These are phyloP conservation scores for Oemleria cerasiformis DNA, from an alignment of 306 rosid species.

Conservation along the genomic window DNA sequence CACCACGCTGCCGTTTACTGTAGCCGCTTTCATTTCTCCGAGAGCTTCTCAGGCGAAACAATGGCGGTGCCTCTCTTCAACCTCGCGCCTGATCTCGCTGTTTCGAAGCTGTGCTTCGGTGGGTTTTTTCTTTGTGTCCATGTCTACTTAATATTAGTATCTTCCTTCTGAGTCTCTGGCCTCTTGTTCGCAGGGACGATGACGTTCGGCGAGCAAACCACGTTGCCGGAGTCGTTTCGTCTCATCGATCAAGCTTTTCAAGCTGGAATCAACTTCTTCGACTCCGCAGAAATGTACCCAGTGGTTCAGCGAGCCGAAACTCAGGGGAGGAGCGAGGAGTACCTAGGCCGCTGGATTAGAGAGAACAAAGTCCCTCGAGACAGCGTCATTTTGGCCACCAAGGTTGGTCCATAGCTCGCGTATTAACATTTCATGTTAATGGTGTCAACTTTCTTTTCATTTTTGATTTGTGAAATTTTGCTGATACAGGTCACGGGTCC, in stretches of 20 bases:
- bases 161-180: neutral
- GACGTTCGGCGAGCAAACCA: slow-evolving; percentile 92
- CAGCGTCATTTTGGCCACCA: slow-evolving; percentile 63
- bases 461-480: slow-evolving; percentile 1
- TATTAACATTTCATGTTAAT: neutral
- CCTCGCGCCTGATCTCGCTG: slow-evolving; percentile 60
- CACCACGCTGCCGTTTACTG: neutral
- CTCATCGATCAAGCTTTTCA: slow-evolving; percentile 67
- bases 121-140: neutral
- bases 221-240: slow-evolving; percentile 49
- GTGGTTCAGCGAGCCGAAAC: slow-evolving; percentile 81
- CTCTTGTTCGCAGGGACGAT: slow-evolving; percentile 58
- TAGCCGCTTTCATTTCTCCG: neutral
- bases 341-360: slow-evolving; percentile 75
- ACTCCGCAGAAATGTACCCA: slow-evolving; percentile 95
- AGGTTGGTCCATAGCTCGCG: slow-evolving; percentile 40
- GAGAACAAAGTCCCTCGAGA: slow-evolving; percentile 55
- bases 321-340: slow-evolving; percentile 81
- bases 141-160: neutral
- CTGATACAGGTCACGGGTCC: slow-evolving; percentile 76
- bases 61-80: slow-evolving; percentile 65
- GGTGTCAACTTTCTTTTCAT: neutral
- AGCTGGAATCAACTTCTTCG: slow-evolving; percentile 84
- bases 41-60: neutral
- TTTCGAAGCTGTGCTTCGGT: slow-evolving; percentile 85